Evolutionary conservation across 1,139 yeast species (phyloP).

Genomic region (Kodamaea fungicola): DNA sequence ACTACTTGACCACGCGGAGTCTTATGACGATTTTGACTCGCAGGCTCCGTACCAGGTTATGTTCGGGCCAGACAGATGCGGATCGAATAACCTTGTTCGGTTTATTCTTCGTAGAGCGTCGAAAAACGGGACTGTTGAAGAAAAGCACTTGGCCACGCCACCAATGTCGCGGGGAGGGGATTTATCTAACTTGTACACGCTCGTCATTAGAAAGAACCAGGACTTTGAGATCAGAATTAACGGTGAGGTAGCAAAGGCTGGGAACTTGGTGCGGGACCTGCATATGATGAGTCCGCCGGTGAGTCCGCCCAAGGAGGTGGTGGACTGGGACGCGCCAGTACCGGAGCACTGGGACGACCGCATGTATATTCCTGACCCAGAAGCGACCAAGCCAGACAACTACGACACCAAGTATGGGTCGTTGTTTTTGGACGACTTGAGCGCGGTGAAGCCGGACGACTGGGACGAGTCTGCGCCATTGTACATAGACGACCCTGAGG

Average conservation of each 20-base stretch:
- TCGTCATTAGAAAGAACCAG: constrained; percentile 61
- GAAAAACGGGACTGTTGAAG: constrained; percentile 54
- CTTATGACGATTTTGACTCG: constrained; percentile 45
- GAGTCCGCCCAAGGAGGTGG: constrained; percentile 59
- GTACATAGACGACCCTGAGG: constrained; percentile 63
- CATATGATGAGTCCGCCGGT: constrained; percentile 58
- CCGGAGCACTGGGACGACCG: constrained; percentile 82
- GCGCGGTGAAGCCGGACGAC: constrained; percentile 62
- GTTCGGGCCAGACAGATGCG: constrained; percentile 96
- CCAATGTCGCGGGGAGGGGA: constrained; percentile 63
- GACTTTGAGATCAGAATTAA: constrained; percentile 77
- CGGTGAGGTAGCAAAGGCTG: constrained; percentile 70
- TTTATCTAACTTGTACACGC: constrained; percentile 68
- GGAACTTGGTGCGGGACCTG: constrained; percentile 52
- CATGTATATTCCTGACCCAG: constrained; percentile 63
- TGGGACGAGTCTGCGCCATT: constrained; percentile 71
- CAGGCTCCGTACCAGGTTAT: constrained; percentile 76
- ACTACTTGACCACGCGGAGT: constrained; percentile 50
- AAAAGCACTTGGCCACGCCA: constrained; percentile 64
- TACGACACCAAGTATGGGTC: constrained; percentile 71
- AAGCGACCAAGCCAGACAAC: constrained; percentile 62
- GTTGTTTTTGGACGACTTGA: constrained; percentile 59
- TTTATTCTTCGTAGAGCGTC: constrained; percentile 62
- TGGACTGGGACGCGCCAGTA: constrained; percentile 58
- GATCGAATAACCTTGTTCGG: constrained; percentile 73